phyloP scores from a whole-genome alignment of 192 early-diverging fungal species.

The Thamnidium elegans region DNA sequence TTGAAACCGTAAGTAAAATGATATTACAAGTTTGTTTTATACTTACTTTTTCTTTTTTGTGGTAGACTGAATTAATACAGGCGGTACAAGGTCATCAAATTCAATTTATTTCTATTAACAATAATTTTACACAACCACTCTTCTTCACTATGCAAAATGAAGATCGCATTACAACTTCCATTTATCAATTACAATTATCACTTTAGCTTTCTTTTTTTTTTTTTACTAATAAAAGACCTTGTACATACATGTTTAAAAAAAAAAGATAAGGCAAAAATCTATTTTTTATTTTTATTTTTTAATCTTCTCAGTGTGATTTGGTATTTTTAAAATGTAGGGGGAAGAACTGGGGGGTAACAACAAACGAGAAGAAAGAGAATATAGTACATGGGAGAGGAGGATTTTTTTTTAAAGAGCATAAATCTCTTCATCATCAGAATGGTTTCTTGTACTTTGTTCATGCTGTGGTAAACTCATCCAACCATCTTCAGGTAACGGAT shows the following conservation, averaged over 20 bases:
- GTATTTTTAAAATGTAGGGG: too few relatives aligned
- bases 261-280: too few relatives aligned
- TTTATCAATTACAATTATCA: neutral
- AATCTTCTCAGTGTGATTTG: too few relatives aligned
- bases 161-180: neutral
- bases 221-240: too few relatives aligned
- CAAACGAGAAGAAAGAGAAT: too few relatives aligned
- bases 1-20: conserved; percentile 19
- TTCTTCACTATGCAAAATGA: neutral
- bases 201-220: too few relatives aligned
- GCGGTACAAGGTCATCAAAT: conserved; percentile 19
- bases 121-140: neutral
- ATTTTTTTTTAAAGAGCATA: neutral
- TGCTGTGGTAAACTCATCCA: conserved; percentile 18
- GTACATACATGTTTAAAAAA: too few relatives aligned
- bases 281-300: too few relatives aligned
- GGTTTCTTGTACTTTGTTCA: neutral
- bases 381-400: too few relatives aligned
- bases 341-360: too few relatives aligned
- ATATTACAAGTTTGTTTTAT: neutral
- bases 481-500: neutral
- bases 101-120: conserved; percentile 1
- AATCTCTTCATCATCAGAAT: conserved; percentile 10
- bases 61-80: conserved; percentile 19
- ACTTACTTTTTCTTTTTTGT: neutral